Conservation (phyloP, 1,284 basidiomycete species). For the Naganishia liquefaciens region DNA sequence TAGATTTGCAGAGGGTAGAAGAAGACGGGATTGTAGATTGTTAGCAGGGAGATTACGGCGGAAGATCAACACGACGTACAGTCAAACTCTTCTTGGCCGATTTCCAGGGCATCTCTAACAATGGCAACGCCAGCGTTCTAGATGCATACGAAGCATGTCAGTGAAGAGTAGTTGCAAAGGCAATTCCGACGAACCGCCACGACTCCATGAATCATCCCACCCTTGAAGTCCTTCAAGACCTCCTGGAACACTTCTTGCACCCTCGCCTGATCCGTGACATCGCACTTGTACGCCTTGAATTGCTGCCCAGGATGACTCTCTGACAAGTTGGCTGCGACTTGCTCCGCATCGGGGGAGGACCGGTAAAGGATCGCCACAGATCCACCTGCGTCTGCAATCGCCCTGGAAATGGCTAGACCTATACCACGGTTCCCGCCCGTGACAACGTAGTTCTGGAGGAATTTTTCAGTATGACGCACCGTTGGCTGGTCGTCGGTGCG, state of each 20-base stretch:
- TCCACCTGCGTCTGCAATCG: conserved; percentile 55
- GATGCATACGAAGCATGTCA: not conserved
- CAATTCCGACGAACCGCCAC: conserved; percentile 49
- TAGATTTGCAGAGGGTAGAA: not conserved
- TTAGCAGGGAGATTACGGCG: not conserved
- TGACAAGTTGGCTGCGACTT: conserved; percentile 52
- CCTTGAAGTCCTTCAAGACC: conserved; percentile 52
- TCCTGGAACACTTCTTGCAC: conserved; percentile 51
- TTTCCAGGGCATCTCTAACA: conserved; percentile 58
- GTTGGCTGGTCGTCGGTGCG: not conserved
- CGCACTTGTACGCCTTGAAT: conserved; percentile 57
- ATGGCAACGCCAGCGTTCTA: conserved; percentile 59
- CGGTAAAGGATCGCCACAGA: conserved; percentile 58
- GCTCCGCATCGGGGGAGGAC: conserved; percentile 53
- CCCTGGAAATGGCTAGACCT: conserved; percentile 57
- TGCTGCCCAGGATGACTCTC: conserved; percentile 48
- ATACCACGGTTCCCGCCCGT: conserved; percentile 59
- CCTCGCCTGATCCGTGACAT: conserved; percentile 53
- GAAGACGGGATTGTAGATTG: not conserved
- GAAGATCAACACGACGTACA: conserved; percentile 31
- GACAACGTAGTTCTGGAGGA: conserved; percentile 32
- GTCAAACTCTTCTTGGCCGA: conserved; percentile 57
- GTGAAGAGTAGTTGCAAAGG: too few relatives aligned
- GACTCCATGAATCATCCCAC: conserved; percentile 54
- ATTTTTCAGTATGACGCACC: not conserved